A percentile compares a stretch with the other conserved stretches of the same genome.
Evolutionary conservation across 2,329 filamentous ascomycete genomes (phyloP).

Genomic region (Juglanconis oblonga): DNA sequence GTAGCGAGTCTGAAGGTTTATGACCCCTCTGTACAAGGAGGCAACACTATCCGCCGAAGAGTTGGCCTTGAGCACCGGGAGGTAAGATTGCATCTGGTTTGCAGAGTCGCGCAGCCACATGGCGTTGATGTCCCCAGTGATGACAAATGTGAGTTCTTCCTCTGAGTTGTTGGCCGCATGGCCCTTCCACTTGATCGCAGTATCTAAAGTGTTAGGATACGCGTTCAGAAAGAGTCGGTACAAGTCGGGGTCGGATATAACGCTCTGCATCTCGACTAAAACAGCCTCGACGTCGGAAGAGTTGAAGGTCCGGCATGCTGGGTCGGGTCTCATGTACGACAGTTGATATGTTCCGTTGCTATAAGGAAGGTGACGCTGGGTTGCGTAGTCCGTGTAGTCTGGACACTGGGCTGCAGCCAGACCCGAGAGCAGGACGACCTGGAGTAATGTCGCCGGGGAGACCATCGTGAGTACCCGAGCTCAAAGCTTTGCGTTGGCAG

Average conservation of each 20-base stretch:
- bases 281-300: slow-evolving; percentile 73
- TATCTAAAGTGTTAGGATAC: slow-evolving; percentile 74
- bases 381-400: slow-evolving; percentile 62
- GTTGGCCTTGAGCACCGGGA: slow-evolving; percentile 57
- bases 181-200: slow-evolving; percentile 68
- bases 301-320: slow-evolving; percentile 77
- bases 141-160: slow-evolving; percentile 62
- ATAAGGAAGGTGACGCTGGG: slow-evolving; percentile 62
- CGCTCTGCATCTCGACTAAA: slow-evolving; percentile 65
- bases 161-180: slow-evolving; percentile 51
- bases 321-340: slow-evolving; percentile 74
- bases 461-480: neutral
- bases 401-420: slow-evolving; percentile 45
- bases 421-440: slow-evolving; percentile 3
- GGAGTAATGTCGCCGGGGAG: neutral
- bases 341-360: slow-evolving; percentile 74
- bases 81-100: slow-evolving; percentile 75
- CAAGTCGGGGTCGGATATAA: slow-evolving; percentile 74
- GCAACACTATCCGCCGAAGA: slow-evolving; percentile 57
- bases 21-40: slow-evolving; percentile 68
- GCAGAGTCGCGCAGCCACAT: slow-evolving; percentile 37
- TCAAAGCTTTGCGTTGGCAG: no score
- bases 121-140: slow-evolving; percentile 52
- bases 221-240: slow-evolving; percentile 69
- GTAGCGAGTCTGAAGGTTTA: slow-evolving; percentile 74